Evolutionary conservation across 176 grass and related monocot genomes (phyloP), one percentile per base, ranked within the genome.

Genomic region (Bromus sterilis): DNA sequence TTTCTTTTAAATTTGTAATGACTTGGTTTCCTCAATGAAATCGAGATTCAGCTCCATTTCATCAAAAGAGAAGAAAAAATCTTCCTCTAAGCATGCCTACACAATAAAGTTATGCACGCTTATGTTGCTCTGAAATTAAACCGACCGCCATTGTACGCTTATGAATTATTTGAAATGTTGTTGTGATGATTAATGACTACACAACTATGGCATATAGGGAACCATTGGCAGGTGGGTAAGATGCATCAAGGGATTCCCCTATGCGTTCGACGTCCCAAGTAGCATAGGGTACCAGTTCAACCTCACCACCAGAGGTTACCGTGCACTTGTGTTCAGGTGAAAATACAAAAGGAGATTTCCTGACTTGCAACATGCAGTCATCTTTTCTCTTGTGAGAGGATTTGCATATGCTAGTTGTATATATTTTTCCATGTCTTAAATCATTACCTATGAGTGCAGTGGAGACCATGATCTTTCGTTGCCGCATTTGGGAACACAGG

Each of bases 321-420:
- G 72, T 34, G 91, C 57, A 20, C 80, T 87, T 30, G 64, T 93
- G 7, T 87, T 79, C 55, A 87, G 87, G 91, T 93, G 42, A 84
- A 74, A 82, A n/a, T 33, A 55, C 23, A 10, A 12, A 1, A 69
- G 21, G 28, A 58, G 16, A 15, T 9, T 58, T 20, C 20, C 16
- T 26, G 4, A 31, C 51, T 2, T 65, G 16, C 2, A 65, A 33
- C 18, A 16, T 34, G 34, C 30, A 10, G 7, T 34, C 21, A 16
- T 18, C 3, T 21, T 21, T 65, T 65, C 7, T 65, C 32, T 21
- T 10, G 15, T 14, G 2, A 62, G 26, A 31, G 29, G 28, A 62
- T 62, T 15, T 16, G 5, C 15, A 62, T 20, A 35, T 30, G 36
- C 4, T 6, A 14, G 1, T 11, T 55, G 6, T n/a, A 13, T n/a